These are phyloP conservation scores for Globisporangium takayamanum DNA, from an alignment of 352 stramenopile species.

Conservation along the genomic window DNA sequence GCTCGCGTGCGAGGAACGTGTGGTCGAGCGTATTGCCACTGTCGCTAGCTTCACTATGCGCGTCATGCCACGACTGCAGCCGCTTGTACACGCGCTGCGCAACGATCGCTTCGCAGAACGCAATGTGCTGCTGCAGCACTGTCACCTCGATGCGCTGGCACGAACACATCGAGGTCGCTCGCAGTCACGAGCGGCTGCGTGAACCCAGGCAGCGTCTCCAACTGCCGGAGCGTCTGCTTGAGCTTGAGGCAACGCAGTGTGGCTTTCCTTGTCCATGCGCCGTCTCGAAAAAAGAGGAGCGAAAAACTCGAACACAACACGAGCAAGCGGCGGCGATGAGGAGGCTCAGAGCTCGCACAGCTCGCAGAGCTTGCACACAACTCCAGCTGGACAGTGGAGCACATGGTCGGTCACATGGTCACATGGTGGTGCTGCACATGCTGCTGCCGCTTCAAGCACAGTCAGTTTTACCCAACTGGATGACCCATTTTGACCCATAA, in stretches of 20 bases:
- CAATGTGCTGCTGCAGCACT: slow-evolving; percentile 22
- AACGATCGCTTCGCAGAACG: slow-evolving; percentile 25
- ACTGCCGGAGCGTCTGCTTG: slow-evolving; percentile 8
- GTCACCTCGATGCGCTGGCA: slow-evolving; percentile 18
- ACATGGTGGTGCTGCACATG: not conserved
- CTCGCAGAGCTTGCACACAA: too few relatives aligned
- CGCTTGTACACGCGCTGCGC: slow-evolving; percentile 30
- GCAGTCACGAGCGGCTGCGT: not conserved
- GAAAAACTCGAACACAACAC: too few relatives aligned
- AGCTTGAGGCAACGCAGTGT: slow-evolving; percentile 3
- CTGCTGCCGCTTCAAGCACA: not conserved
- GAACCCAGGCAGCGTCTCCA: slow-evolving; percentile 10
- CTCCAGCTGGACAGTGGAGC: too few relatives aligned
- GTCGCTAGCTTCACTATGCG: slow-evolving; percentile 4
- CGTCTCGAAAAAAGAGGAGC: too few relatives aligned
- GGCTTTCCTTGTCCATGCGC: not conserved
- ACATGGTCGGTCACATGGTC: too few relatives aligned
- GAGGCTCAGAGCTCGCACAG: too few relatives aligned
- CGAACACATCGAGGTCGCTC: slow-evolving; percentile 20
- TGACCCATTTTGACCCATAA: too few relatives aligned
- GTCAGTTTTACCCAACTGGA: too few relatives aligned
- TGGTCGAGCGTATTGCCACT: not conserved
- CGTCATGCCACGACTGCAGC: slow-evolving; percentile 26
- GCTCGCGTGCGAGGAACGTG: slow-evolving; percentile 29
- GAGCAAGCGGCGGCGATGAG: too few relatives aligned